These are phyloP conservation scores for Nakazawaea siamensis DNA, from an alignment of 805 yeast genomes.

Conservation along the genomic window DNA sequence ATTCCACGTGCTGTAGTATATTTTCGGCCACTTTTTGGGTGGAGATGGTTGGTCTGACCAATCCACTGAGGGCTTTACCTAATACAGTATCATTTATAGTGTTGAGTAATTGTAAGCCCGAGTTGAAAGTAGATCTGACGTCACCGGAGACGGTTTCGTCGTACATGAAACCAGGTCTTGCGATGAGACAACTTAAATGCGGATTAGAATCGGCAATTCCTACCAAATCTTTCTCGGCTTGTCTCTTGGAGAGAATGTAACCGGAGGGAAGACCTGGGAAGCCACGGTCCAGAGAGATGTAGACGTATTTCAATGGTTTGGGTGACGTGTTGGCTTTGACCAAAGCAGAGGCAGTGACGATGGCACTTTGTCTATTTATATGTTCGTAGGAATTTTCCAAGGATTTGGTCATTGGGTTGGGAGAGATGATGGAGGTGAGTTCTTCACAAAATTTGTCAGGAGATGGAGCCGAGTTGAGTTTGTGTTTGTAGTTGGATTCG, in stretches of 20 bases:
- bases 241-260: constrained; percentile 69
- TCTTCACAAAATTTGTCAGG: background rate
- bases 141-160: constrained; percentile 35
- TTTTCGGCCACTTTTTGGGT: constrained; percentile 63
- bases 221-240: constrained; percentile 58
- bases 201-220: constrained; percentile 20
- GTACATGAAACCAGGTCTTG: constrained; percentile 82
- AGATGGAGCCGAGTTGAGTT: constrained; percentile 23
- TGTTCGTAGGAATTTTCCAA: constrained; percentile 45
- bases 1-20: constrained; percentile 27
- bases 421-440: constrained; percentile 29
- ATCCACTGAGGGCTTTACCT: constrained; percentile 33
- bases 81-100: constrained; percentile 35
- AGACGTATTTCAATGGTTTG: constrained; percentile 38
- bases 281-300: constrained; percentile 73
- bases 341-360: constrained; percentile 53
- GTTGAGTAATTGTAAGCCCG: constrained; percentile 33
- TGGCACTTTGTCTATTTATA: constrained; percentile 63
- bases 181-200: constrained; percentile 41
- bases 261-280: constrained; percentile 62
- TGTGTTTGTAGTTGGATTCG: constrained; percentile 59
- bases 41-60: constrained; percentile 55
- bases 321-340: background rate
- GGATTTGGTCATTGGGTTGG: constrained; percentile 54
- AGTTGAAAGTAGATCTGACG: constrained; percentile 32